Percentiles rank a stretch among this genome's conserved stretches.
These are phyloP conservation scores for Biancaea sappan DNA, from an alignment of 306 rosid species.

Conservation along the genomic window DNA sequence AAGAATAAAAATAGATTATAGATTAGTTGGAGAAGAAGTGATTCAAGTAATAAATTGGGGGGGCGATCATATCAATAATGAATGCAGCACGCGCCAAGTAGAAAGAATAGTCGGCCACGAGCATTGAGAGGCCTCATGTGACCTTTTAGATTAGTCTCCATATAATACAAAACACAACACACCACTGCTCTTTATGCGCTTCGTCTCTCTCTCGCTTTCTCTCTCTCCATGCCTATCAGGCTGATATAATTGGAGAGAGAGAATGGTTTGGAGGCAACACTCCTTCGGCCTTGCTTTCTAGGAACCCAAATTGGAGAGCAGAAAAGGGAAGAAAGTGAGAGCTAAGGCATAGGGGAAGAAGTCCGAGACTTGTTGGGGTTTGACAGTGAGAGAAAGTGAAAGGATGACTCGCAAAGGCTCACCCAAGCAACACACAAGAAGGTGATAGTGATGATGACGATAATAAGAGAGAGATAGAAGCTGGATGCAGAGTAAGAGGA, in stretches of 20 bases:
- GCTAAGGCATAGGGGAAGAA: constrained; percentile 15
- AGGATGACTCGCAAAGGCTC: background rate
- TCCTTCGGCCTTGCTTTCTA: constrained; percentile 48
- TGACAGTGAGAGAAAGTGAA: background rate
- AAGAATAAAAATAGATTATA: too few relatives aligned
- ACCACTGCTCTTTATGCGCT: constrained; percentile 44
- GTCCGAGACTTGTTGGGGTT: background rate
- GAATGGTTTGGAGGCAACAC: constrained; percentile 44
- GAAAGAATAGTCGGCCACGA: constrained; percentile 8
- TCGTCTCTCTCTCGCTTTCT: background rate
- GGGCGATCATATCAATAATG: too few relatives aligned
- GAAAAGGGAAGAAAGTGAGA: constrained; percentile 13
- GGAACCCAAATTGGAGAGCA: constrained; percentile 30
- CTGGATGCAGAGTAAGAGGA: constrained; percentile 29
- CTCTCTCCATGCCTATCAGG: constrained; percentile 1
- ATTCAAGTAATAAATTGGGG: too few relatives aligned
- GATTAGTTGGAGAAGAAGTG: too few relatives aligned
- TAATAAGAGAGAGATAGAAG: constrained; percentile 30
- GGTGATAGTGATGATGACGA: constrained; percentile 22
- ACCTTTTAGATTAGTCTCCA: constrained; percentile 35
- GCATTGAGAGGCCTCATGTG: constrained; percentile 35
- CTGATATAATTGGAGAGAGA: constrained; percentile 69
- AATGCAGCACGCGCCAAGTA: background rate
- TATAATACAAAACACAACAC: constrained; percentile 43
- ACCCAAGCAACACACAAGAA: background rate